A percentile compares a stretch with the other conserved stretches of the same genome.
phyloP scores from a whole-genome alignment of 805 yeast genomes.

The Monosporozyma servazzii region DNA sequence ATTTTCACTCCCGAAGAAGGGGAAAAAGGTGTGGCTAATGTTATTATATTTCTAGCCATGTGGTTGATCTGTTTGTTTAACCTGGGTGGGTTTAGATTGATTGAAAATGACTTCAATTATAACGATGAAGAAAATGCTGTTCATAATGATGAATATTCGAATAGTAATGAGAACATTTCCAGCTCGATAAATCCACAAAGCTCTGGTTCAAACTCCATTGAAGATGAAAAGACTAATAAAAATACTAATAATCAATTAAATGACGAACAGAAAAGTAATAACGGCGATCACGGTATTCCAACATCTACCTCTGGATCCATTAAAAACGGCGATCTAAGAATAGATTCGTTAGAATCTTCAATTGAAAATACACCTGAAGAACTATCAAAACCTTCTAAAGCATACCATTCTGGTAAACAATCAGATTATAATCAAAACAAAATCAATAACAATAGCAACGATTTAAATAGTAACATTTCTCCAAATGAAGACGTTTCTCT shows the following conservation, averaged over 20 bases:
- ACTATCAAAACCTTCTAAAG: neutral
- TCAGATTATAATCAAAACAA: neutral
- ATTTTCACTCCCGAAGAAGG: constrained; percentile 52
- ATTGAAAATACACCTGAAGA: neutral
- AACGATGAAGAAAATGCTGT: constrained; percentile 20
- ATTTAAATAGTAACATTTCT: neutral
- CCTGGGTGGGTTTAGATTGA: constrained; percentile 61
- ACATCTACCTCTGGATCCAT: constrained; percentile 2
- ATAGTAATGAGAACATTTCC: neutral
- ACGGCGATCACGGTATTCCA: neutral
- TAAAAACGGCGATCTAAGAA: neutral
- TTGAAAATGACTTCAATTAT: constrained; percentile 55
- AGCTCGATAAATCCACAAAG: neutral
- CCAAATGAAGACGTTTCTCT: neutral
- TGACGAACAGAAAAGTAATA: neutral
- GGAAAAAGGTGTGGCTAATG: constrained; percentile 72
- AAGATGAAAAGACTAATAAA: neutral
- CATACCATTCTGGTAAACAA: neutral
- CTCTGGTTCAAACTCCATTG: neutral
- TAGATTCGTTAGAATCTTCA: neutral
- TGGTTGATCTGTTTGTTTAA: constrained; percentile 62
- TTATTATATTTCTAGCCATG: constrained; percentile 64
- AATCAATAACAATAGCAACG: neutral
- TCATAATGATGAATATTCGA: neutral
- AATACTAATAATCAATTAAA: neutral